phyloP scores from a whole-genome alignment of 1,139 yeast genomes.

The Chernovozyma sophiae-reginae region DNA sequence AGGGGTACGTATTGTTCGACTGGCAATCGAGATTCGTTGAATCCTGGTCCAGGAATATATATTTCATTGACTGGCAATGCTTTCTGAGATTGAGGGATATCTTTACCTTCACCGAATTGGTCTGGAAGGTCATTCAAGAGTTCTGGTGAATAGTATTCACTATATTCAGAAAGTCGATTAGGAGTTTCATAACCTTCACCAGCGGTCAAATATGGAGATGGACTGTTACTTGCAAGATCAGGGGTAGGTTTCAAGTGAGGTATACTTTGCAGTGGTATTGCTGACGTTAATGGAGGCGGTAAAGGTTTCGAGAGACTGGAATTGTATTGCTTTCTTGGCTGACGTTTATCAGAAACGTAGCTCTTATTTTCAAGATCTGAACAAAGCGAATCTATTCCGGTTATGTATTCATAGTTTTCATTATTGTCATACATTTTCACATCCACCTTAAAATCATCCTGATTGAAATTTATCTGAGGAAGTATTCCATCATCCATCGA shows the following conservation, averaged over 20 bases:
- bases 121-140: neutral
- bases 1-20: no score
- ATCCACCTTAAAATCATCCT: conserved; percentile 11
- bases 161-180: neutral
- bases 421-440: neutral
- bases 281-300: neutral
- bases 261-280: neutral
- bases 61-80: neutral
- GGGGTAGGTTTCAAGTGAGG: neutral
- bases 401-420: neutral
- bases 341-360: neutral
- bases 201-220: neutral
- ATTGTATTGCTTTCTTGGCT: neutral
- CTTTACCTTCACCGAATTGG: neutral
- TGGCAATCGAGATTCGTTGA: no score
- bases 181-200: neutral
- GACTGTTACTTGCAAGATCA: neutral
- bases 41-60: neutral
- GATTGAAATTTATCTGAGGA: conserved; percentile 18
- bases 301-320: neutral
- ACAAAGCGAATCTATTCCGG: neutral
- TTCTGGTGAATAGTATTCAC: neutral
- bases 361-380: neutral
- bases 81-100: neutral
- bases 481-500: conserved; percentile 15